These are phyloP conservation scores for Blumeria hordei DNA, from an alignment of 2,329 filamentous ascomycete species.

Conservation along the genomic window DNA sequence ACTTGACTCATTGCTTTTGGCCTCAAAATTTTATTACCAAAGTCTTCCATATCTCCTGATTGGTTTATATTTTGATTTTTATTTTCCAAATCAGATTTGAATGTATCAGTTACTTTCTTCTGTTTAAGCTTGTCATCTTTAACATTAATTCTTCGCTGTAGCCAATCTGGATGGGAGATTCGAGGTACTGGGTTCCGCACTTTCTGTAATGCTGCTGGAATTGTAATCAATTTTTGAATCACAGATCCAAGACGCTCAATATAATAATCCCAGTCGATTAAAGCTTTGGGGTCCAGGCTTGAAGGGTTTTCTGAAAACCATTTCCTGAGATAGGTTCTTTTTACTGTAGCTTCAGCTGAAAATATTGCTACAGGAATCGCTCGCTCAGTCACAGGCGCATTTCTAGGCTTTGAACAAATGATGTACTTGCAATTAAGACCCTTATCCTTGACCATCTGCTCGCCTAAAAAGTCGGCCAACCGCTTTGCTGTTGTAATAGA, in stretches of 20 bases:
- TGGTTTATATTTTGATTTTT: constrained; percentile 39
- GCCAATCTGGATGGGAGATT: constrained; percentile 87
- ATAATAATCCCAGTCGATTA: constrained; percentile 97
- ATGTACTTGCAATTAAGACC: constrained; percentile 99
- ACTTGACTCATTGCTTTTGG: constrained; percentile 31
- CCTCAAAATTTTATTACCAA: constrained; percentile 42
- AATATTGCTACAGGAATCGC: constrained; percentile 94
- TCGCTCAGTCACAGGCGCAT: constrained; percentile 80
- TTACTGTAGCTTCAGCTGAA: constrained; percentile 71
- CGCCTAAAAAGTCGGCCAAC: constrained; percentile 82
- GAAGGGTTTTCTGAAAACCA: constrained; percentile 86
- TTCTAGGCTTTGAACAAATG: constrained; percentile 67
- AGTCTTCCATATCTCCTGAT: constrained; percentile 57
- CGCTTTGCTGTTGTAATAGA: constrained; percentile 97
- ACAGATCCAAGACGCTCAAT: constrained; percentile 86
- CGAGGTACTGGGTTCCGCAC: constrained; percentile 83
- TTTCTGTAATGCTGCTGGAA: constrained; percentile 88
- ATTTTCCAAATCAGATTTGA: constrained; percentile 47
- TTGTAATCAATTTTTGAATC: constrained; percentile 97
- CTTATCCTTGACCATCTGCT: constrained; percentile 99
- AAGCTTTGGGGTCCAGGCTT: constrained; percentile 68
- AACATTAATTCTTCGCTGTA: constrained; percentile 75
- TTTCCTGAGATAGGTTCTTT: constrained; percentile 72
- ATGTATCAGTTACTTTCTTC: constrained; percentile 92
- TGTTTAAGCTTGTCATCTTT: constrained; percentile 98